phyloP scores from a whole-genome alignment of 176 grass and related monocot species.

The Eragrostis curvula region DNA sequence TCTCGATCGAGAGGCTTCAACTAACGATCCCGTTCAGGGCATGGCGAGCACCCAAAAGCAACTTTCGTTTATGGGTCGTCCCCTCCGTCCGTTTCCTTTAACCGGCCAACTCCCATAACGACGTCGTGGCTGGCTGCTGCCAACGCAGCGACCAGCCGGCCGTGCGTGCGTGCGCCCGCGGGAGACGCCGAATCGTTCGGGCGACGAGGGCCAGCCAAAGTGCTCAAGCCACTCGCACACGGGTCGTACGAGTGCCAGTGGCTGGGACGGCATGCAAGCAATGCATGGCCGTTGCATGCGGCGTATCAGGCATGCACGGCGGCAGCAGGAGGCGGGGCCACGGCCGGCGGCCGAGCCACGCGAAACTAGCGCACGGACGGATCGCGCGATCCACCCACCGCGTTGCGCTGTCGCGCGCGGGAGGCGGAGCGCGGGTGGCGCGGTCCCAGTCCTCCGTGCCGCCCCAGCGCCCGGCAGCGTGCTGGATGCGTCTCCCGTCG shows the following conservation, averaged over 20 bases:
- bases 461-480: not conserved
- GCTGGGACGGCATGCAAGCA: not conserved
- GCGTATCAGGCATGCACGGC: no score
- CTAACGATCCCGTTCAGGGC: no score
- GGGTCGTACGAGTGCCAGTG: not conserved
- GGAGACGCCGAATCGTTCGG: not conserved
- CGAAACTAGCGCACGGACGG: no score
- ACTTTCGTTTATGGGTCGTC: no score
- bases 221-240: not conserved
- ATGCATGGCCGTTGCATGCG: no score
- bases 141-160: no score
- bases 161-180: not conserved
- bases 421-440: not conserved
- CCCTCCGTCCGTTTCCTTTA: no score
- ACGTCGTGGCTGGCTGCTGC: no score
- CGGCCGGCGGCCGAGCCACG: no score
- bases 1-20: not conserved
- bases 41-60: no score
- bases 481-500: not conserved
- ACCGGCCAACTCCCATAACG: no score
- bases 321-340: no score
- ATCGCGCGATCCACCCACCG: not conserved
- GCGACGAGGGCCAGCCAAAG: not conserved
- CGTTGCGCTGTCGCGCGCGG: not conserved
- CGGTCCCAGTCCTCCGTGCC: not conserved